Evolutionary conservation across 208 protist genomes (phyloP), one percentile per base, ranked within the genome.

Genomic region (Leptomonas seymouri): DNA sequence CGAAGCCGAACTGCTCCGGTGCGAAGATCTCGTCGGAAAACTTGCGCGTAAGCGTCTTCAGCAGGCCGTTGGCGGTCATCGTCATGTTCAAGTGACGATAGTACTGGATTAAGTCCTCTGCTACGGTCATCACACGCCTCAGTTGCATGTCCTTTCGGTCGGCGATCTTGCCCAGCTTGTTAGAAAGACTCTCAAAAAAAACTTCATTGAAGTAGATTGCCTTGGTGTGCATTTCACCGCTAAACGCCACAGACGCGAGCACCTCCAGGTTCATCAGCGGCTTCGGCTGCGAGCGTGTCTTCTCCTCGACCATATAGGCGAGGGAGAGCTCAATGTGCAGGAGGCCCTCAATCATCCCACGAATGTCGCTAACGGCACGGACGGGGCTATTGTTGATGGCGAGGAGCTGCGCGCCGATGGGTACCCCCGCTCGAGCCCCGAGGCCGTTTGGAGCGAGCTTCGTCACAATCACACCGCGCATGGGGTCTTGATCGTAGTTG

Each of bases 181-280:
- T 78, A 16, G 82, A 83, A 0, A 93, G 77, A 30, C 81, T 67
- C 57, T 92, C 82, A 58, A 97, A 92, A 16, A 93, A 72, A 14
- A 93, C 70, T 68, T 97, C 91, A 57, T 93, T 94, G 69, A 97
- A 90, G 82, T 93, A 97, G 59, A 97, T 93, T 14, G 85, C 89
- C 68, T 93, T 97, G 30, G 86, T 85, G 70, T 94, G 89, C 85
- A 94, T 92, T 68, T 91, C 76, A 1, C 87, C 90, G 45, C 80
- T 72, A 49, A 87, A 88, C 14, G 91, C 87, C 8, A 94, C 87
- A 34, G 76, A 80, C 30, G 91, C 87, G 20, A 94, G 81, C 34
- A 80, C 77, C 41, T 86, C 76, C 48, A 94, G 51, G 65, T 87
- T 85, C 84, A 97, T 93, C 30, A 97, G 69, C 48, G 65, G 68